These are phyloP conservation scores for Setomelanomma holmii DNA, from an alignment of 2,329 filamentous ascomycete genomes.

Conservation along the genomic window DNA sequence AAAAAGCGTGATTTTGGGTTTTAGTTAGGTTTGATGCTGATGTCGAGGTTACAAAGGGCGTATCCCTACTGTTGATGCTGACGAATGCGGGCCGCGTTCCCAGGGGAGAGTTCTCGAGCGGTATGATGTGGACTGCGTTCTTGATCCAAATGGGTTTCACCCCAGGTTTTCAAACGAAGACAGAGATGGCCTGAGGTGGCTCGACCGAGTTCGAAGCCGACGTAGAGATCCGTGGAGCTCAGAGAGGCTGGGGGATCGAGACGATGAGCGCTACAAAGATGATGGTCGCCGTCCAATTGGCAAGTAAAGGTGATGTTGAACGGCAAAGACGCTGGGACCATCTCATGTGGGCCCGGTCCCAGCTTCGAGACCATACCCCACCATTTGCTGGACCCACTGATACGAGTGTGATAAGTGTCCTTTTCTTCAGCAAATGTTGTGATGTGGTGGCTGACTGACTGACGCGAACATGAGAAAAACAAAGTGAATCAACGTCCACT, in stretches of 20 bases:
- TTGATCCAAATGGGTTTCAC: not conserved
- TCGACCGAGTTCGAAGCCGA: not conserved
- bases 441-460: slow-evolving; percentile 18
- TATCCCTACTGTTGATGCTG: not conserved
- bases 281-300: slow-evolving; percentile 9
- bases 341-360: slow-evolving; percentile 3
- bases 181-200: not conserved
- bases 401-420: slow-evolving; percentile 3
- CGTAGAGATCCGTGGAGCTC: slow-evolving; percentile 6
- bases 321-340: slow-evolving; percentile 13
- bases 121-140: not conserved
- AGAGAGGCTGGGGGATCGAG: slow-evolving; percentile 10
- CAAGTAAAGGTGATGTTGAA: slow-evolving; percentile 1
- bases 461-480: slow-evolving; percentile 3
- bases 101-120: not conserved
- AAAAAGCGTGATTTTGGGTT: not conserved
- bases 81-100: not conserved
- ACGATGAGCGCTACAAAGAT: slow-evolving; percentile 8
- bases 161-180: not conserved
- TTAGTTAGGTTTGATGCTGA: not conserved
- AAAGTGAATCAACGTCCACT: slow-evolving; percentile 13
- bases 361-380: slow-evolving; percentile 16
- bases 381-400: slow-evolving; percentile 5
- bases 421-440: slow-evolving; percentile 6
- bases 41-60: not conserved